These are phyloP conservation scores for Xylaria intraflava DNA, from an alignment of 495 filamentous ascomycete species.

Conservation along the genomic window DNA sequence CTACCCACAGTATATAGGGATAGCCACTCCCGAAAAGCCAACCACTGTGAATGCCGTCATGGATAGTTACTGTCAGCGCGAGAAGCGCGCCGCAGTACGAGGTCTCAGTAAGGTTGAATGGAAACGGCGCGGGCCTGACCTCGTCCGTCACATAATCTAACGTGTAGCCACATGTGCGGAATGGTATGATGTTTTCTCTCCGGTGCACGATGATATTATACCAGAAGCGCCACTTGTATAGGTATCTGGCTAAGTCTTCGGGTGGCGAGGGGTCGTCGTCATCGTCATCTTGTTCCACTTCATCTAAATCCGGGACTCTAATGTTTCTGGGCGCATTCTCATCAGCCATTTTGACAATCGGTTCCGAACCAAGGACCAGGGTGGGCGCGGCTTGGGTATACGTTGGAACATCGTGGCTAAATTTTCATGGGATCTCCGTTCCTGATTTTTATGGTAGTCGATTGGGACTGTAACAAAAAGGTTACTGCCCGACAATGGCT, in stretches of 20 bases:
- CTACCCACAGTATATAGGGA: constrained; percentile 6
- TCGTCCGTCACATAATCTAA: background rate
- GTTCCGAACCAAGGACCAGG: background rate
- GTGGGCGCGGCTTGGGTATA: background rate
- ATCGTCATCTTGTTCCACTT: background rate
- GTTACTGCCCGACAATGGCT: constrained; percentile 9
- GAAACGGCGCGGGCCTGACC: constrained; percentile 12
- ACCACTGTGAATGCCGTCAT: constrained; percentile 9
- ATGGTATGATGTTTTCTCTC: background rate
- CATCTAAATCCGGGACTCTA: background rate
- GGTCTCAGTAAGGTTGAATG: constrained; percentile 10
- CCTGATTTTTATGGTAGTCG: background rate
- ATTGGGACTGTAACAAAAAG: background rate
- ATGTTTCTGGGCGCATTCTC: background rate
- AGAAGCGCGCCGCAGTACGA: constrained; percentile 14
- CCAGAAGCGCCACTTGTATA: constrained; percentile 6
- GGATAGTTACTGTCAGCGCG: constrained; percentile 1
- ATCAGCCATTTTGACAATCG: background rate
- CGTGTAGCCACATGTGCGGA: background rate
- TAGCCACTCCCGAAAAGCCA: constrained; percentile 6
- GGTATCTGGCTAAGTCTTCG: background rate
- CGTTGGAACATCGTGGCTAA: background rate
- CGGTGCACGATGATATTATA: constrained; percentile 18
- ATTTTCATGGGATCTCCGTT: background rate
- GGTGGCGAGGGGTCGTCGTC: background rate